phyloP scores from a whole-genome alignment of 2,329 filamentous ascomycete species.

The Alternaria arborescens region DNA sequence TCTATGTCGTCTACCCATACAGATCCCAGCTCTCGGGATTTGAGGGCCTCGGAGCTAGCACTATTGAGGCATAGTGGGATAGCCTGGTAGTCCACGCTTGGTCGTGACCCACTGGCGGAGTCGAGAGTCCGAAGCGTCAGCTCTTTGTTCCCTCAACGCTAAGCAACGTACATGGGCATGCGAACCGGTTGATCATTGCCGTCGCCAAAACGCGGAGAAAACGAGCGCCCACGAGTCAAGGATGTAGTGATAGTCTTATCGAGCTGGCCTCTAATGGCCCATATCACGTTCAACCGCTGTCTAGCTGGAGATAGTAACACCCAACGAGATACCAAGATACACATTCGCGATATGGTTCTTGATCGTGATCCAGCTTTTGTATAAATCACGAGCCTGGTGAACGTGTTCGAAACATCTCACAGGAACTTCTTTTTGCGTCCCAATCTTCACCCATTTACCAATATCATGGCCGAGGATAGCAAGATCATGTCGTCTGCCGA shows the following conservation, averaged over 20 bases:
- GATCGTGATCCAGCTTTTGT: background rate
- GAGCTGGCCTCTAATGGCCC: slow-evolving; percentile 1
- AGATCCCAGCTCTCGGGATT: background rate
- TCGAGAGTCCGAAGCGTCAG: slow-evolving; percentile 9
- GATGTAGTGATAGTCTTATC: slow-evolving; percentile 8
- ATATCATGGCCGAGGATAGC: slow-evolving; percentile 6
- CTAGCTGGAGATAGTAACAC: slow-evolving; percentile 7
- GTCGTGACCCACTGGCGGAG: slow-evolving; percentile 10
- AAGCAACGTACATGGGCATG: background rate
- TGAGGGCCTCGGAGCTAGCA: background rate
- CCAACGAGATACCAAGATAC: slow-evolving; percentile 7
- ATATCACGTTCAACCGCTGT: background rate
- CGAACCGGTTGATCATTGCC: slow-evolving; percentile 8
- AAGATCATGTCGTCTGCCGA: slow-evolving; percentile 10
- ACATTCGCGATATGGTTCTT: background rate
- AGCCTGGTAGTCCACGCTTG: slow-evolving; percentile 1
- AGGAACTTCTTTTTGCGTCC: background rate
- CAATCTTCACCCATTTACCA: background rate
- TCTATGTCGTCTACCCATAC: background rate
- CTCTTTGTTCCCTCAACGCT: background rate
- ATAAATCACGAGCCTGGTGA: slow-evolving; percentile 1
- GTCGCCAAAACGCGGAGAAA: slow-evolving; percentile 2
- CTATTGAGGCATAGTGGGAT: background rate
- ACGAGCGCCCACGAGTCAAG: background rate
- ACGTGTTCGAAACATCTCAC: background rate